These are phyloP conservation scores for Syncephalis plumigaleata DNA, from an alignment of 371 early-diverging fungal genomes.

Conservation along the genomic window DNA sequence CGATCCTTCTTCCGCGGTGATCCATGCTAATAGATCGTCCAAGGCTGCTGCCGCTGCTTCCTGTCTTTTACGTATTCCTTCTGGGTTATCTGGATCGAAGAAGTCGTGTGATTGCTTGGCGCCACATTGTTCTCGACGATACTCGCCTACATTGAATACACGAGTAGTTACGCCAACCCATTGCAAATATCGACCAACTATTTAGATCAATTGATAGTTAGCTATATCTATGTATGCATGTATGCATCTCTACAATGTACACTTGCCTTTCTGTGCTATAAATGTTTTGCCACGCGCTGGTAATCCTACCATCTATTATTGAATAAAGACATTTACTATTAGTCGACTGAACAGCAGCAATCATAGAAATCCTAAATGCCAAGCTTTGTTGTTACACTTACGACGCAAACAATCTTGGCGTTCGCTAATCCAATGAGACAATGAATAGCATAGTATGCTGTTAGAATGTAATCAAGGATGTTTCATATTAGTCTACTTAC, in stretches of 20 bases:
- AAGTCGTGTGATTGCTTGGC: conserved; percentile 66
- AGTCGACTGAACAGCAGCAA: no score
- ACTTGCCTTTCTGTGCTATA: conserved; percentile 75
- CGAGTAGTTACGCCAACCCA: conserved; percentile 88
- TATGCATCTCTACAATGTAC: no score
- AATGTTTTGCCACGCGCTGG: conserved; percentile 87
- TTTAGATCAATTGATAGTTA: conserved; percentile 2
- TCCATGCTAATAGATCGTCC: conserved; percentile 82
- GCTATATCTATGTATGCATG: background rate
- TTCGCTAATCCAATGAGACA: no score
- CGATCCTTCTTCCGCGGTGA: conserved; percentile 47
- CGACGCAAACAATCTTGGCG: no score
- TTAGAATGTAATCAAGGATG: no score
- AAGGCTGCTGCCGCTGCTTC: conserved; percentile 73
- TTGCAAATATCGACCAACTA: conserved; percentile 78
- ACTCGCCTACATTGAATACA: conserved; percentile 96
- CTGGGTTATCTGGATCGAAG: conserved; percentile 72
- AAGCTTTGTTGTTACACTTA: no score
- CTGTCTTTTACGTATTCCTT: conserved; percentile 45
- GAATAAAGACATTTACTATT: no score
- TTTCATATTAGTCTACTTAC: no score
- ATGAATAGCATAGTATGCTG: no score
- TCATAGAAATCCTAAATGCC: no score
- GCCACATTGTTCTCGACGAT: conserved; percentile 74
- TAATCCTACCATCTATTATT: conserved; percentile 68